These are phyloP conservation scores for Cutaneotrichosporon mucoides DNA, from an alignment of 1,284 basidiomycete genomes.

Conservation along the genomic window DNA sequence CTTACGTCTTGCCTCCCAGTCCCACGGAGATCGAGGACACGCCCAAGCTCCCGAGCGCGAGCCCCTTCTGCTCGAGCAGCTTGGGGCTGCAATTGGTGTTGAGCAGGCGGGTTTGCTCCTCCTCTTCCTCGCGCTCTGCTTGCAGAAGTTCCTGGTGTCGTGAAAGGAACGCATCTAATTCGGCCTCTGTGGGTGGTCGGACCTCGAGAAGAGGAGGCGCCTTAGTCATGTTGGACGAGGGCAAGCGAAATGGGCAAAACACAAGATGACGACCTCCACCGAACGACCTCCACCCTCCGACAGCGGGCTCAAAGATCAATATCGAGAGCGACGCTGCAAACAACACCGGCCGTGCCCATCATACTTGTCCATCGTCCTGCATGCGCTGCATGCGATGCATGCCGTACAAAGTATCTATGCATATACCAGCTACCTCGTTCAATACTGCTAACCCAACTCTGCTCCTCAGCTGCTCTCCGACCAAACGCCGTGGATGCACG, in stretches of 20 bases:
- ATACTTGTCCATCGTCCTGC: too few species aligned
- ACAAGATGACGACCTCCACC: too few species aligned
- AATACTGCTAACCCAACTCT: too few species aligned
- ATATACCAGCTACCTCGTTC: too few species aligned
- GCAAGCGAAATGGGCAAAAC: neutral
- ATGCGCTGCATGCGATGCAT: neutral
- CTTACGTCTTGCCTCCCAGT: constrained; percentile 83
- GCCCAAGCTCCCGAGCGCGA: constrained; percentile 71
- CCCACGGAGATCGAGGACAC: constrained; percentile 69
- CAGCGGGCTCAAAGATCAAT: too few species aligned
- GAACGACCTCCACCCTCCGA: too few species aligned
- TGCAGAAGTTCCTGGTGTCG: constrained; percentile 66
- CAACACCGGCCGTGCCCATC: too few species aligned
- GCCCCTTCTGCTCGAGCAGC: constrained; percentile 78
- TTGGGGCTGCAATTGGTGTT: constrained; percentile 79
- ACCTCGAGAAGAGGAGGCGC: constrained; percentile 18
- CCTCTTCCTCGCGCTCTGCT: constrained; percentile 73
- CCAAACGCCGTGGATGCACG: constrained; percentile 39
- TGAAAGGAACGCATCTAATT: constrained; percentile 62
- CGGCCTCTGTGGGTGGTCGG: constrained; percentile 15
- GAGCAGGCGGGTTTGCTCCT: constrained; percentile 72
- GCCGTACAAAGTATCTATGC: neutral
- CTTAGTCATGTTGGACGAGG: too few species aligned
- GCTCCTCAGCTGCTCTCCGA: constrained; percentile 7
- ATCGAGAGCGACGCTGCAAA: too few species aligned